These are phyloP conservation scores for Pleurostoma richardsiae DNA, from an alignment of 2,329 filamentous ascomycete genomes.

Conservation along the genomic window DNA sequence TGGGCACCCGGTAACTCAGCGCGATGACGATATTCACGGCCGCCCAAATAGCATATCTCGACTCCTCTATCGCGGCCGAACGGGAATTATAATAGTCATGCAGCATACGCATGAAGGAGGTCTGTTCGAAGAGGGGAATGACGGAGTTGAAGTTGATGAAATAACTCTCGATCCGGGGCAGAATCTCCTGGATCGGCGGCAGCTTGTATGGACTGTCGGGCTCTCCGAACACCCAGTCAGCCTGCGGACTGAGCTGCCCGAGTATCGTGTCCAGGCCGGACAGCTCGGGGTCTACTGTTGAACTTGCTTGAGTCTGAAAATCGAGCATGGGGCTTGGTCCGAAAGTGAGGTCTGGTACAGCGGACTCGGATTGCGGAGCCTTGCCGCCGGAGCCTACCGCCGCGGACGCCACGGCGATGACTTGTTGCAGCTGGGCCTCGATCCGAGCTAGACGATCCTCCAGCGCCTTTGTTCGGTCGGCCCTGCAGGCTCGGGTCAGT, in stretches of 20 bases:
- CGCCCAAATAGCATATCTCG: slow-evolving; percentile 10
- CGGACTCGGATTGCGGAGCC: not conserved
- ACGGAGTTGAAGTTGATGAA: slow-evolving; percentile 12
- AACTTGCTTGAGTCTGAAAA: not conserved
- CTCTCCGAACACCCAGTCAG: not conserved
- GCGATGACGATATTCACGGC: slow-evolving; percentile 18
- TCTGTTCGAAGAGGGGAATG: slow-evolving; percentile 12
- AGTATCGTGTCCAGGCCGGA: not conserved
- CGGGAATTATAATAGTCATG: slow-evolving; percentile 9
- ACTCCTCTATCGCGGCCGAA: slow-evolving; percentile 13
- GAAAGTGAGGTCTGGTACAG: not conserved
- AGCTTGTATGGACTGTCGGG: slow-evolving; percentile 3
- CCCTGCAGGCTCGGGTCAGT: not conserved
- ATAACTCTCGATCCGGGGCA: slow-evolving; percentile 11
- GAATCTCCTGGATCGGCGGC: slow-evolving; percentile 10
- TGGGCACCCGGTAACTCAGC: slow-evolving; percentile 3
- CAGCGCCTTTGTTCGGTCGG: slow-evolving; percentile 1
- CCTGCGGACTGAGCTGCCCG: not conserved
- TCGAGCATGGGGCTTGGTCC: not conserved
- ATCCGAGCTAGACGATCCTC: slow-evolving; percentile 23
- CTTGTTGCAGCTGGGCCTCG: slow-evolving; percentile 23
- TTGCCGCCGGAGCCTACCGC: not conserved
- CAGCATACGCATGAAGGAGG: slow-evolving; percentile 13
- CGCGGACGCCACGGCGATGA: slow-evolving; percentile 13
- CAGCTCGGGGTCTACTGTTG: not conserved